A percentile compares a stretch with the other conserved stretches of the same genome.
These are phyloP conservation scores for Aphanomyces euteiches DNA, from an alignment of 352 stramenopile species.

Conservation along the genomic window DNA sequence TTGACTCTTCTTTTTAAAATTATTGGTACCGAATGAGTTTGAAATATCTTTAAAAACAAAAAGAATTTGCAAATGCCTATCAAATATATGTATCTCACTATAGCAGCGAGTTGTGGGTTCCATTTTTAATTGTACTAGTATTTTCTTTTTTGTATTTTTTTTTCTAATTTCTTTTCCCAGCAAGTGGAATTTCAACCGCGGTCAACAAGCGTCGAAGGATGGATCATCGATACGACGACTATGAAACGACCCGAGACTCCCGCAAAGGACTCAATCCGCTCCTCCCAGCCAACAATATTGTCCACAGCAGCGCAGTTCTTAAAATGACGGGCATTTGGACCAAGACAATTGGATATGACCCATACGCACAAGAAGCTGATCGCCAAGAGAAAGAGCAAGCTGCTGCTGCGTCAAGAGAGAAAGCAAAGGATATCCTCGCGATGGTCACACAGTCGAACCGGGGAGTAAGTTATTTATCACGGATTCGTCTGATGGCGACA, in stretches of 20 bases:
- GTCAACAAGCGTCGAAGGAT: neutral
- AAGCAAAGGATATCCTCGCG: slow-evolving; percentile 90
- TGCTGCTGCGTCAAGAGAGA: slow-evolving; percentile 75
- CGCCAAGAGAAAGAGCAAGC: slow-evolving; percentile 53
- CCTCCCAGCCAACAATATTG: slow-evolving; percentile 96
- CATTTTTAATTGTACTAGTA: no score
- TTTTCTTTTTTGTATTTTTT: no score
- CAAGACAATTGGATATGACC: slow-evolving; percentile 96
- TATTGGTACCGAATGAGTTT: no score
- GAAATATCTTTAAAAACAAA: no score
- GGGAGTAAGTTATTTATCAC: slow-evolving; percentile 44
- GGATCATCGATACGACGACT: neutral
- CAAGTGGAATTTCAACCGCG: neutral
- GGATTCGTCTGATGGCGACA: slow-evolving; percentile 24
- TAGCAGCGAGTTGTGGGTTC: no score
- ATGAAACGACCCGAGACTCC: neutral
- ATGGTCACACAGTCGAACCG: slow-evolving; percentile 94
- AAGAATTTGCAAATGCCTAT: no score
- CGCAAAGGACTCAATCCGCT: slow-evolving; percentile 6
- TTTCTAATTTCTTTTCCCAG: no score
- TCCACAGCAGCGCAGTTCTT: slow-evolving; percentile 90
- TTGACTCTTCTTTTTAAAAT: no score
- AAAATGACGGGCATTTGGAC: slow-evolving; percentile 97
- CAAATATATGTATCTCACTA: no score
- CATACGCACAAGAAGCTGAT: slow-evolving; percentile 70